Percentiles rank a stretch among this genome's conserved stretches.
Evolutionary conservation across 805 yeast species (phyloP).

Genomic region (Komagataella populi): DNA sequence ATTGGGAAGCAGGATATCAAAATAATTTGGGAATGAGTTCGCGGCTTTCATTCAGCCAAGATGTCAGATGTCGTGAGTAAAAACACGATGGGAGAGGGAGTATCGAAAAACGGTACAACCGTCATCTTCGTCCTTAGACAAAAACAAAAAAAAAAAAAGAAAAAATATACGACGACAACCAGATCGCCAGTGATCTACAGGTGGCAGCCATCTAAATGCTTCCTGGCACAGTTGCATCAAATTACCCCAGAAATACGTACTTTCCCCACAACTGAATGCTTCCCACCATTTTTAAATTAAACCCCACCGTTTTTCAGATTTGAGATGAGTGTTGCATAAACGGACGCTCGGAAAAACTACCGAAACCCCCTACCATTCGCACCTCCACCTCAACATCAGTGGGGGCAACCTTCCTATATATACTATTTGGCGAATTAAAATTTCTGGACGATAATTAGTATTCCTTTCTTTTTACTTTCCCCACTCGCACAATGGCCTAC

Average conservation of each 20-base stretch:
- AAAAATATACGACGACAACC: background rate
- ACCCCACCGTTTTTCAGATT: background rate
- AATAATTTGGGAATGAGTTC: background rate
- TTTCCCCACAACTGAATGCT: background rate
- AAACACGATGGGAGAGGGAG: background rate
- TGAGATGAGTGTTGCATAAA: background rate
- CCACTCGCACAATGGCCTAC: slow-evolving; percentile 1
- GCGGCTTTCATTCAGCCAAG: background rate
- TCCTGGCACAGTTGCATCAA: background rate
- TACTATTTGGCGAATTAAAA: background rate
- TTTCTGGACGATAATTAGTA: too few relatives aligned
- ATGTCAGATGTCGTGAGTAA: background rate
- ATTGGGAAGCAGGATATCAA: background rate
- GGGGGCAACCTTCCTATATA: background rate
- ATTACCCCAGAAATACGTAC: background rate
- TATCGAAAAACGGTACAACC: too few relatives aligned
- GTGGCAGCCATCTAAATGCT: too few relatives aligned
- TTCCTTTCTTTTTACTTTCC: background rate
- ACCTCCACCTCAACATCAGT: background rate
- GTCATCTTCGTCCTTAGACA: too few relatives aligned
- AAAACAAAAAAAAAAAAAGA: too few relatives aligned
- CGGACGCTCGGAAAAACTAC: background rate
- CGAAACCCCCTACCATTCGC: background rate
- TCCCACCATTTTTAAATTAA: background rate
- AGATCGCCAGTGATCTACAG: background rate